Percentiles rank a stretch among this genome's conserved stretches.
Evolutionary conservation across 2,329 filamentous ascomycete genomes (phyloP).

Genomic region (Calonectria naviculata): DNA sequence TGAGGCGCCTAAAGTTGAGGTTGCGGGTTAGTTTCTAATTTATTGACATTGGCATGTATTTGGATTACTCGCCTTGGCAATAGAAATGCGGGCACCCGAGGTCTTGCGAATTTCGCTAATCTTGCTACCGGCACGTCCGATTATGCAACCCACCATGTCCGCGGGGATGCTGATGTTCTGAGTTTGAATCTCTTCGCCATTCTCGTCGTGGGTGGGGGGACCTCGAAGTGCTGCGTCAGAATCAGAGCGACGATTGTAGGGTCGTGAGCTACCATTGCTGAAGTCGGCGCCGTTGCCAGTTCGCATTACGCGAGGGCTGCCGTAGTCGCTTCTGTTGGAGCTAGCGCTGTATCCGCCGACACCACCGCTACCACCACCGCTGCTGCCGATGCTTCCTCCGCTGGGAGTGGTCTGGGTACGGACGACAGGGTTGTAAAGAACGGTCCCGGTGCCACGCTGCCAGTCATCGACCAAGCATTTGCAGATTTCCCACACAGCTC

Average conservation of each 20-base stretch:
- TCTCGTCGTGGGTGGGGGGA: constrained; percentile 90
- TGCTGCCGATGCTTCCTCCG: constrained; percentile 58
- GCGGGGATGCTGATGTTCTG: constrained; percentile 99
- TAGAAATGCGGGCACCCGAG: constrained; percentile 96
- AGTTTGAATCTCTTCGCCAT: constrained; percentile 97
- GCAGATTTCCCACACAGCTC: constrained; percentile 98
- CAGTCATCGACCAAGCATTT: constrained; percentile 98
- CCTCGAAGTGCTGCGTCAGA: constrained; percentile 84
- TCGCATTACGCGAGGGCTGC: constrained; percentile 82
- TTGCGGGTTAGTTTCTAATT: neutral
- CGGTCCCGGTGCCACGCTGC: constrained; percentile 96
- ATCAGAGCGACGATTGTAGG: constrained; percentile 83
- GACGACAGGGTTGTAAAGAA: constrained; percentile 96
- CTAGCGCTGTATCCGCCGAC: constrained; percentile 51
- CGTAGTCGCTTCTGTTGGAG: constrained; percentile 64
- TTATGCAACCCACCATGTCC: constrained; percentile 99
- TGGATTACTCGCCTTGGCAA: constrained; percentile 77
- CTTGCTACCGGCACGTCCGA: constrained; percentile 93
- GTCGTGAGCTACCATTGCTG: constrained; percentile 77
- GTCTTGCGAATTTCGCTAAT: constrained; percentile 99
- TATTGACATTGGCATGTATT: neutral
- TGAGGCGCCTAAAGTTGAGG: constrained; percentile 75
- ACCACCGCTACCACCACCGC: constrained; percentile 57
- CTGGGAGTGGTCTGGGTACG: constrained; percentile 76
- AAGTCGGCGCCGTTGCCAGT: constrained; percentile 98